A percentile compares a stretch with the other conserved stretches of the same genome.
Evolutionary conservation across 306 rosid species (phyloP).

Genomic region (Cicer arietinum): DNA sequence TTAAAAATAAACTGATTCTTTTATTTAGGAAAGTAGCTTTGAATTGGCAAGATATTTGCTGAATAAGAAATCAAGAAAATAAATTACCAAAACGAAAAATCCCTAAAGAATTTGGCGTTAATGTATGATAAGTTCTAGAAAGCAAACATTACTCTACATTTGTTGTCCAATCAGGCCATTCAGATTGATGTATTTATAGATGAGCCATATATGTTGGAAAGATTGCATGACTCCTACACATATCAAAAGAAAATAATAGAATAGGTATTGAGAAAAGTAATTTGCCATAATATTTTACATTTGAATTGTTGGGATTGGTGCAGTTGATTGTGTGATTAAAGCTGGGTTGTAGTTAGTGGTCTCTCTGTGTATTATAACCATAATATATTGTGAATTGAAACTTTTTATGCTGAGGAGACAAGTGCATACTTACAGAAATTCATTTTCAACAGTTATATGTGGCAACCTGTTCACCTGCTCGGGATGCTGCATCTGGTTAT

Average conservation of each 20-base stretch:
- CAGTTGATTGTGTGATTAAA: constrained; percentile 34
- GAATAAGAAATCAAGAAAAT: constrained; percentile 2
- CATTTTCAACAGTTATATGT: constrained; percentile 68
- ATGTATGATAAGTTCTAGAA: constrained; percentile 34
- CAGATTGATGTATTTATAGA: constrained; percentile 32
- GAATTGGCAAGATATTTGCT: constrained; percentile 7
- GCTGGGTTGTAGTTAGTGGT: constrained; percentile 6
- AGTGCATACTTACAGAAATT: constrained; percentile 37
- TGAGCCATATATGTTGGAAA: constrained; percentile 25
- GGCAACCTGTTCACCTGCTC: constrained; percentile 98
- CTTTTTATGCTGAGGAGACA: constrained; percentile 27
- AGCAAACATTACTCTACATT: constrained; percentile 9
- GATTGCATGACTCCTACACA: neutral
- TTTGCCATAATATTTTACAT: neutral
- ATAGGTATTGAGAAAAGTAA: neutral
- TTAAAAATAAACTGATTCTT: constrained; percentile 9
- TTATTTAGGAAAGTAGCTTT: neutral
- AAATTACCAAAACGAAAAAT: neutral
- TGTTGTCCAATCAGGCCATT: constrained; percentile 10
- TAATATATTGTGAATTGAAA: constrained; percentile 5
- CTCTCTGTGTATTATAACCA: neutral
- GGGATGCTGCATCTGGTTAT: constrained; percentile 82
- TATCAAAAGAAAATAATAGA: constrained; percentile 21
- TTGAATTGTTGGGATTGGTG: constrained; percentile 20
- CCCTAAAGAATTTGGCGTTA: neutral